Conservation (phyloP, 2,329 filamentous ascomycete genomes). For the Talaromyces sp. region DNA sequence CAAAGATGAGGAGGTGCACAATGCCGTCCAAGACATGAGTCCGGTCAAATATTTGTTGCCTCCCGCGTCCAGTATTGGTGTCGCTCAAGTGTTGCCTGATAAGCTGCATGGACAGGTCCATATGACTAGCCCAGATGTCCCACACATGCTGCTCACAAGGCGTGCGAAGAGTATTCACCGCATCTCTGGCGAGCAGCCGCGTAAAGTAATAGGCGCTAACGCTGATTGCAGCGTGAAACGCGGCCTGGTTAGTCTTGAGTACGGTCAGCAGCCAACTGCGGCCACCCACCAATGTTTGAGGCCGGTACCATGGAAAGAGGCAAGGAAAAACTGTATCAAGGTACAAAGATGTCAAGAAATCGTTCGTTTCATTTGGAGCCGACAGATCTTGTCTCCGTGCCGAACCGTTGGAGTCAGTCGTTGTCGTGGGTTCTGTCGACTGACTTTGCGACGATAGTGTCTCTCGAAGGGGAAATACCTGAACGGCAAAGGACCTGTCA, state of each 20-base stretch:
- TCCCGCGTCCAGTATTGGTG: neutral
- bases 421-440: neutral
- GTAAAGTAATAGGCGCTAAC: neutral
- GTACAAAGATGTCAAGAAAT: neutral
- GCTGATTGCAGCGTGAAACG: neutral
- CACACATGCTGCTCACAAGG: neutral
- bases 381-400: neutral
- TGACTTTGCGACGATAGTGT: neutral
- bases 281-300: slow-evolving; percentile 1
- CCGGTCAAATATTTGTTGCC: neutral
- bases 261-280: slow-evolving; percentile 10
- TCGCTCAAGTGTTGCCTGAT: neutral
- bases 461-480: neutral
- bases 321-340: slow-evolving; percentile 14
- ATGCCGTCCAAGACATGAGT: neutral
- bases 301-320: slow-evolving; percentile 10
- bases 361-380: neutral
- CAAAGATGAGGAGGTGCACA: neutral
- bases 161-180: neutral
- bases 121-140: neutral
- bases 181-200: neutral
- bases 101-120: neutral
- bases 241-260: neutral
- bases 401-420: neutral
- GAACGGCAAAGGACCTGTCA: neutral